Base-by-base conservation (phyloP, 495 filamentous ascomycete genomes). In the Acidiella bohemica region DNA sequence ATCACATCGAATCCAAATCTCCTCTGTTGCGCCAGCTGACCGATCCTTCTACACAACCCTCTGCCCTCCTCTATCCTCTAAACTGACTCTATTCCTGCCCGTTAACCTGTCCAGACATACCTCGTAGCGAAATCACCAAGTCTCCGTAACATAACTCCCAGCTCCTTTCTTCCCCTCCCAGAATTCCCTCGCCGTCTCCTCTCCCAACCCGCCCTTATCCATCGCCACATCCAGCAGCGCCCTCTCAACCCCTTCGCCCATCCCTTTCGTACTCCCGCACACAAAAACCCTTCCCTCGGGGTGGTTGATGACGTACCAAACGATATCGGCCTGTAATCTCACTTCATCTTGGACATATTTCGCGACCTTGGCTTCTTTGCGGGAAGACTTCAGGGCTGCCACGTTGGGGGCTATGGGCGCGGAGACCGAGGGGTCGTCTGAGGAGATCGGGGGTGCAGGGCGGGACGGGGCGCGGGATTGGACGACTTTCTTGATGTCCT, bases 281-380 rank as follows among this genome's bases (percentile, higher is more conserved):
- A 97, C 90, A 57, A 96, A 97, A 12, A 97, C 76, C 9, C 90
- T 72, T 0, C 90, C 90, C 53, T 97, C 90, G 7, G 95, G 65
- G 17, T 84, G 72, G 58, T 95, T 95, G 63, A 94, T 80, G 36
- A 96, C 81, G 55, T 78, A 87, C 90, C 92, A 97, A 13, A 97
- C 90, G 14, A 96, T 68, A 58, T 97, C 88, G 2, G 85, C 85
- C 57, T 95, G 90, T 28, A 79, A 68, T 14, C 74, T 59, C 4
- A 65, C 58, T 41, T 65, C 61, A 34, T 65, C 61, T 34, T 65
- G 61, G 4, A 65, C 61, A 41, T 65, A 65, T 36, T 55, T 56
- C 13, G 56, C 55, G 0, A 47, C 42, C 29, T 51, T 46, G 10
- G 47, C 21, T 28, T 37, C 24, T 24, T 34, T 33, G 37, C 20